These are phyloP conservation scores for Solanum ossicruentum DNA, from an alignment of 257 asterid genomes.

Conservation along the genomic window DNA sequence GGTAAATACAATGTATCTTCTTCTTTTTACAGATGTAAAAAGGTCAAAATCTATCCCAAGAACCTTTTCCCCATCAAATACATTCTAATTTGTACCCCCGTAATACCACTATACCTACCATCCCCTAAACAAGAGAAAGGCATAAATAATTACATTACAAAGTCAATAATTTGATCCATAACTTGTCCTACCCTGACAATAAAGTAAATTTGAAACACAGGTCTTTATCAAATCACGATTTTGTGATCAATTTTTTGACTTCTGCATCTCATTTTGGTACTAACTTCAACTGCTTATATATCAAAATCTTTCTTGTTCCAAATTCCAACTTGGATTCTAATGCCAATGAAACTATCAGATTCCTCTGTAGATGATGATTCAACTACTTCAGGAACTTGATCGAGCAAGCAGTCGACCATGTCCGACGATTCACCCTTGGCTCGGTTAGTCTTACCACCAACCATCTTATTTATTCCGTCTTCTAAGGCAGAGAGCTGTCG, in stretches of 20 bases:
- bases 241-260: background rate
- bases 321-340: conserved; percentile 1
- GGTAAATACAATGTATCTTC: too few relatives aligned
- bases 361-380: conserved; percentile 33
- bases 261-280: background rate
- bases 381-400: conserved; percentile 68
- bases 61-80: background rate
- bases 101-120: background rate
- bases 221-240: background rate
- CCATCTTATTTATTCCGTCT: conserved; percentile 61
- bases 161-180: background rate
- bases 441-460: conserved; percentile 83
- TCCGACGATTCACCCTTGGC: conserved; percentile 72
- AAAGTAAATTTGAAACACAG: background rate
- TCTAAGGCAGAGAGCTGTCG: conserved; percentile 72
- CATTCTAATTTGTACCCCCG: background rate
- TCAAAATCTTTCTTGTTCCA: background rate
- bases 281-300: background rate
- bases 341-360: conserved; percentile 25
- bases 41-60: background rate
- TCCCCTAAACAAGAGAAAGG: background rate
- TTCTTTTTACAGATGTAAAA: background rate
- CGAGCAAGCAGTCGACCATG: conserved; percentile 51
- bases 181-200: background rate
- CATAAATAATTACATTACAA: background rate